Evolutionary conservation across 441 rosid genomes (phyloP).

Genomic region (Heliophila coronopifolia): DNA sequence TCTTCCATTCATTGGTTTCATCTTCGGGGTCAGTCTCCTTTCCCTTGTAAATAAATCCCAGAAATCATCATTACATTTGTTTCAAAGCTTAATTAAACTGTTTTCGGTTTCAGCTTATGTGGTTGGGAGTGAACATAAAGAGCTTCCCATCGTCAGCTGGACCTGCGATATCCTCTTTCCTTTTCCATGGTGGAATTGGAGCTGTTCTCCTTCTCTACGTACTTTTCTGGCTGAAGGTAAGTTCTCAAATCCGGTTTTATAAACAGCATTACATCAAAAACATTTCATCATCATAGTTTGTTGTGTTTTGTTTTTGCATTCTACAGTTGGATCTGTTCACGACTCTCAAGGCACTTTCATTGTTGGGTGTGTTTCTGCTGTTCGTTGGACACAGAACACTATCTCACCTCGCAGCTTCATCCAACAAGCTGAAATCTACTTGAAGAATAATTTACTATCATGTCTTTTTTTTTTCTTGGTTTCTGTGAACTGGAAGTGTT

Average conservation of each 20-base stretch:
- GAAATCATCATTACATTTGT: neutral
- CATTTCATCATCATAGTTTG: neutral
- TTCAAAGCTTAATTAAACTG: neutral
- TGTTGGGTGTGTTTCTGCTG: conserved; percentile 76
- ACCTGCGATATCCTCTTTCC: conserved; percentile 55
- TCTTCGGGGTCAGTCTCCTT: conserved; percentile 67
- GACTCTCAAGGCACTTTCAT: conserved; percentile 62
- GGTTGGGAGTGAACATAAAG: conserved; percentile 76
- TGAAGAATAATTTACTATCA: conserved; percentile 28
- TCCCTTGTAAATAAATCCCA: neutral
- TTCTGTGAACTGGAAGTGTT: too few relatives aligned
- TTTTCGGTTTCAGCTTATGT: conserved; percentile 44
- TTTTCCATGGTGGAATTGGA: conserved; percentile 80
- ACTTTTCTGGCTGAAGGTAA: conserved; percentile 93
- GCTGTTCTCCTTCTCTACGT: conserved; percentile 76
- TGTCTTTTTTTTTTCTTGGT: neutral
- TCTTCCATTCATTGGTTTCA: conserved; percentile 69
- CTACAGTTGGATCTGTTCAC: conserved; percentile 89
- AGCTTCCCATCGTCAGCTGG: conserved; percentile 63
- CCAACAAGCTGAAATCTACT: conserved; percentile 79
- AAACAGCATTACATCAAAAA: neutral
- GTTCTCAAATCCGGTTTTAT: neutral
- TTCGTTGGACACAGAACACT: conserved; percentile 83
- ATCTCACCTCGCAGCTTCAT: conserved; percentile 66
- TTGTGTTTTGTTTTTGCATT: conserved; percentile 4